Percentiles rank a stretch among this genome's conserved stretches.
These are phyloP conservation scores for Daldinia bambusicola DNA, from an alignment of 495 filamentous ascomycete species.

Conservation along the genomic window DNA sequence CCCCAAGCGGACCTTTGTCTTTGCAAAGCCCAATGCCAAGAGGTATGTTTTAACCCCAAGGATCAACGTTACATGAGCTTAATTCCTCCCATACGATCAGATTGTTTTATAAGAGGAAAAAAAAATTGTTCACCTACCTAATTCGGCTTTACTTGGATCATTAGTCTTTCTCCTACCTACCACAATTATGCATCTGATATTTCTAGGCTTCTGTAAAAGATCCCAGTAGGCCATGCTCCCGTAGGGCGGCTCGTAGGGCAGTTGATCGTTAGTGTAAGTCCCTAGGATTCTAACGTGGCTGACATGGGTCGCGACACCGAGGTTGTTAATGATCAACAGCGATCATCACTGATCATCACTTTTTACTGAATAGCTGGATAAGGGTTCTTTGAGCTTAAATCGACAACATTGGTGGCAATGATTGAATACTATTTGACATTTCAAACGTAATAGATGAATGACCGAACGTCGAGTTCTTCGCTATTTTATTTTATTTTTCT, in stretches of 20 bases:
- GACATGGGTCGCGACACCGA: conserved; percentile 27
- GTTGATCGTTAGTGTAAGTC: conserved; percentile 10
- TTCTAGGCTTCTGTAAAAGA: conserved; percentile 15
- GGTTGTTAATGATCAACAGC: conserved; percentile 34
- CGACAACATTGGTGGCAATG: conserved; percentile 9
- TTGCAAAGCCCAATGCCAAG: neutral
- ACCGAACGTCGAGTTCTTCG: too few species aligned
- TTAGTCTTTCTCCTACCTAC: conserved; percentile 6
- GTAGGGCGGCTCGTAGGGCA: conserved; percentile 18
- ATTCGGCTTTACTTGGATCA: neutral
- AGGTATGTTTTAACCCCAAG: conserved; percentile 11
- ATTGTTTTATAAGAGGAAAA: conserved; percentile 4
- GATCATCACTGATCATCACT: conserved; percentile 21
- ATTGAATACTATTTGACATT: neutral
- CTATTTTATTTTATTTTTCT: too few species aligned
- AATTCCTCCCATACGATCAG: neutral
- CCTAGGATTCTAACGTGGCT: conserved; percentile 25
- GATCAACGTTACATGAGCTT: conserved; percentile 34
- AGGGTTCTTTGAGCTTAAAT: conserved; percentile 35
- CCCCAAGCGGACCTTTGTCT: conserved; percentile 7
- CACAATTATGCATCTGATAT: conserved; percentile 8
- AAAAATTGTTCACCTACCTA: conserved; percentile 29
- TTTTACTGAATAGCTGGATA: conserved; percentile 21
- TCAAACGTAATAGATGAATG: too few species aligned
- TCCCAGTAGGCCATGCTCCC: neutral